Percentiles rank a stretch among this genome's conserved stretches.
These are phyloP conservation scores for Claviceps sp. DNA, from an alignment of 2,329 filamentous ascomycete species.

Conservation along the genomic window DNA sequence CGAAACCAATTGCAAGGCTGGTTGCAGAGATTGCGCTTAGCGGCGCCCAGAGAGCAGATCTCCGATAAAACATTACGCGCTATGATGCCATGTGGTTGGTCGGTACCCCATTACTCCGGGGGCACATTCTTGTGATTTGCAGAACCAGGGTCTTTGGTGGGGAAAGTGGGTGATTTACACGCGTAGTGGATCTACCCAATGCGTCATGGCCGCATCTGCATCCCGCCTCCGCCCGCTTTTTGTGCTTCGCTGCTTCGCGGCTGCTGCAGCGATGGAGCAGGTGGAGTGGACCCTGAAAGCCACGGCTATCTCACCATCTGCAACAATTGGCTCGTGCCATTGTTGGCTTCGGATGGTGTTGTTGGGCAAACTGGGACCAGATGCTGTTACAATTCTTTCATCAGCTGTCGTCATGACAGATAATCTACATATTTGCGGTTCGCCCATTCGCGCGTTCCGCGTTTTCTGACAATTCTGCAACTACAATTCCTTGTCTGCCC, in stretches of 20 bases:
- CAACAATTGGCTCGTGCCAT: neutral
- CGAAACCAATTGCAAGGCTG: neutral
- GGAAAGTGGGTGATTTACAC: no score
- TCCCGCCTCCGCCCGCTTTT: no score
- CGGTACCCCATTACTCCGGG: neutral
- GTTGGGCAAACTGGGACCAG: neutral
- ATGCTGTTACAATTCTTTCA: neutral
- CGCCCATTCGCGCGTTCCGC: neutral
- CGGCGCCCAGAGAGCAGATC: neutral
- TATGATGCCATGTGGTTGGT: neutral
- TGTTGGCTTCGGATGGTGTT: neutral
- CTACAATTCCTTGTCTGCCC: neutral
- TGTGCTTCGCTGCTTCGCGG: neutral
- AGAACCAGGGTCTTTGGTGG: no score
- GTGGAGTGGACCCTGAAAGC: no score
- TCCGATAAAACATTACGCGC: neutral
- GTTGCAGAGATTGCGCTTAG: neutral
- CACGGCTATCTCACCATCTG: no score
- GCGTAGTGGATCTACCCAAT: no score
- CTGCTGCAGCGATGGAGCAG: neutral
- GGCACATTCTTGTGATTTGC: neutral
- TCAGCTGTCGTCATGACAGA: neutral
- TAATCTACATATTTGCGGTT: neutral
- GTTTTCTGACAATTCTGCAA: neutral
- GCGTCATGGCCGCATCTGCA: no score